A percentile compares a stretch with the other conserved stretches of the same genome.
These are phyloP conservation scores for Arabis alpina DNA, from an alignment of 345 rosid species.

Conservation along the genomic window DNA sequence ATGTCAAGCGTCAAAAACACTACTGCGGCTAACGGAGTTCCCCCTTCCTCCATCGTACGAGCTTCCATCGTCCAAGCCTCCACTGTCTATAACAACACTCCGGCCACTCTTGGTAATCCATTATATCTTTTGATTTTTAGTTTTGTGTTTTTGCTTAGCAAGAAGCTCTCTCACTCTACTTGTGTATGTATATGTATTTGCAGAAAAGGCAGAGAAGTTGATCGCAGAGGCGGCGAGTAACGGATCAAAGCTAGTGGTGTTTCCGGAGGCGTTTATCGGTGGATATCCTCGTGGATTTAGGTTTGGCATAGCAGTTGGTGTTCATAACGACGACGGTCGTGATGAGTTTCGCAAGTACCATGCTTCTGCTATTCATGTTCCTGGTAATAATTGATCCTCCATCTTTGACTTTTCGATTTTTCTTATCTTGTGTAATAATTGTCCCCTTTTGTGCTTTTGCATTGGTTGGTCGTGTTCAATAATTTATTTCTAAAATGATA, in stretches of 20 bases:
- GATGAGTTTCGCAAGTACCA: constrained; percentile 85
- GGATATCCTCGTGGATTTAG: constrained; percentile 86
- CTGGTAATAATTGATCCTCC: neutral
- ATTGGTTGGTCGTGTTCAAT: no score
- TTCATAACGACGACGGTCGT: constrained; percentile 64
- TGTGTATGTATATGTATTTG: neutral
- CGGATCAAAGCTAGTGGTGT: constrained; percentile 73
- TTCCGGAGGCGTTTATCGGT: constrained; percentile 85
- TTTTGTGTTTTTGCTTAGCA: no score
- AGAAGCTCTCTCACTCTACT: no score
- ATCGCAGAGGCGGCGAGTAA: constrained; percentile 73
- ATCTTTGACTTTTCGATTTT: no score
- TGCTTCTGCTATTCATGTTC: constrained; percentile 66
- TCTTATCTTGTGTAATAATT: no score
- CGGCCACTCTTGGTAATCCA: constrained; percentile 58
- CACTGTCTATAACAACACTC: constrained; percentile 75
- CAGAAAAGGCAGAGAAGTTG: constrained; percentile 70
- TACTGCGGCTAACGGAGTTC: constrained; percentile 35
- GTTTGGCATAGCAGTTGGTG: constrained; percentile 71
- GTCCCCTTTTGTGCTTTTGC: no score
- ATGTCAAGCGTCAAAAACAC: neutral
- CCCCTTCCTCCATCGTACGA: constrained; percentile 51
- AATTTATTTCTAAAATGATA: no score
- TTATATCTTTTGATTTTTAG: no score
- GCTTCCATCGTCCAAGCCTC: constrained; percentile 85